These are phyloP conservation scores for Larix sibirica DNA, from an alignment of 83 land plant species.

Conservation along the genomic window DNA sequence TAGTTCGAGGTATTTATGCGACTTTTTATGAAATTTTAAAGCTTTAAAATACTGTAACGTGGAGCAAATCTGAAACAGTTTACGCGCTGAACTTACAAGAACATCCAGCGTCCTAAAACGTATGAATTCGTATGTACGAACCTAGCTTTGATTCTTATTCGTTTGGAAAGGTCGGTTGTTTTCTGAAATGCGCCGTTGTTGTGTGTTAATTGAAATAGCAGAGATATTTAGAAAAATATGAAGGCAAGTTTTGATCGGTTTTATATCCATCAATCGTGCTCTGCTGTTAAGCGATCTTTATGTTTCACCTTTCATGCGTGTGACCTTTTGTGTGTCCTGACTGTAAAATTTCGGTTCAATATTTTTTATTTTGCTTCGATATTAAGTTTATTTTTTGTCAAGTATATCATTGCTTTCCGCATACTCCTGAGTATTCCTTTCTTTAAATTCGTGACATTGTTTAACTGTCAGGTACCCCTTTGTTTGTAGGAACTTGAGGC, in stretches of 20 bases:
- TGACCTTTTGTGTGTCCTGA: background rate
- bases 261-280: background rate
- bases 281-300: background rate
- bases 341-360: background rate
- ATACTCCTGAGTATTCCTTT: no score
- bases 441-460: no score
- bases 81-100: background rate
- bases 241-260: background rate
- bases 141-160: background rate
- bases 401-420: no score
- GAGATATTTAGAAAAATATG: background rate
- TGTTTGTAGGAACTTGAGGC: background rate
- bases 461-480: background rate
- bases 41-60: no score
- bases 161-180: background rate
- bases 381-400: no score
- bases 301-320: background rate
- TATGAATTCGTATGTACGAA: background rate
- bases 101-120: background rate
- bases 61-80: background rate
- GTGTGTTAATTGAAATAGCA: background rate
- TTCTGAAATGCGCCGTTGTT: no score
- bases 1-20: no score
- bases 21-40: no score
- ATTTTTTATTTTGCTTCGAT: background rate